Conservation (phyloP, 1,284 basidiomycete species). For the Malassezia brasiliensis region DNA sequence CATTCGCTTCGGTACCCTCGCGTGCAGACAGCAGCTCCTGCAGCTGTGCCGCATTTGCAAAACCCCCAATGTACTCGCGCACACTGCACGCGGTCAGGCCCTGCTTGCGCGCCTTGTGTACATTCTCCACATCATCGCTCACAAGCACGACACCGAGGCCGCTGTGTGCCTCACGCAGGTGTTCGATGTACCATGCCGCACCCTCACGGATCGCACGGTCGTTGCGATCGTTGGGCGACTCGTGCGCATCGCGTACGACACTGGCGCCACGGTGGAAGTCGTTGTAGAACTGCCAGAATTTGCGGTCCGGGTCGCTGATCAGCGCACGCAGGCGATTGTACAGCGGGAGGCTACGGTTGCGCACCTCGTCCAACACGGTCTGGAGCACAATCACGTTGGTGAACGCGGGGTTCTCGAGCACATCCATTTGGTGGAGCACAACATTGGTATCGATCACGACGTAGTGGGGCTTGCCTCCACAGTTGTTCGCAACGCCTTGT, state of each 20-base stretch:
- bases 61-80: conserved; percentile 41
- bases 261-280: conserved; percentile 32
- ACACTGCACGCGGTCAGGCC: conserved; percentile 36
- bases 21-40: conserved; percentile 40
- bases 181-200: conserved; percentile 36
- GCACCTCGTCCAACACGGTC: conserved; percentile 89
- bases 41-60: conserved; percentile 33
- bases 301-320: conserved; percentile 41
- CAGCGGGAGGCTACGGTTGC: conserved; percentile 83
- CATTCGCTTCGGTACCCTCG: conserved; percentile 10
- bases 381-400: conserved; percentile 65
- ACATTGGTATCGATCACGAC: conserved; percentile 92
- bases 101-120: conserved; percentile 53
- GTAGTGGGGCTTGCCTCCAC: conserved; percentile 55
- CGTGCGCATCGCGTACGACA: conserved; percentile 26
- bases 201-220: conserved; percentile 42
- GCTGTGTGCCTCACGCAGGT: conserved; percentile 25
- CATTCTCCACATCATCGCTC: conserved; percentile 76
- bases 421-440: conserved; percentile 64
- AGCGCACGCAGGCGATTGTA: conserved; percentile 57
- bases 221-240: conserved; percentile 45
- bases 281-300: conserved; percentile 41
- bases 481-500: conserved; percentile 24
- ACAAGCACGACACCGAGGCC: conserved; percentile 38
- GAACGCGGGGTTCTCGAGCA: conserved; percentile 36